Percentiles rank a stretch among this genome's conserved stretches.
phyloP scores from a whole-genome alignment of 352 stramenopile species.

The Pilasporangium apinafurcum region DNA sequence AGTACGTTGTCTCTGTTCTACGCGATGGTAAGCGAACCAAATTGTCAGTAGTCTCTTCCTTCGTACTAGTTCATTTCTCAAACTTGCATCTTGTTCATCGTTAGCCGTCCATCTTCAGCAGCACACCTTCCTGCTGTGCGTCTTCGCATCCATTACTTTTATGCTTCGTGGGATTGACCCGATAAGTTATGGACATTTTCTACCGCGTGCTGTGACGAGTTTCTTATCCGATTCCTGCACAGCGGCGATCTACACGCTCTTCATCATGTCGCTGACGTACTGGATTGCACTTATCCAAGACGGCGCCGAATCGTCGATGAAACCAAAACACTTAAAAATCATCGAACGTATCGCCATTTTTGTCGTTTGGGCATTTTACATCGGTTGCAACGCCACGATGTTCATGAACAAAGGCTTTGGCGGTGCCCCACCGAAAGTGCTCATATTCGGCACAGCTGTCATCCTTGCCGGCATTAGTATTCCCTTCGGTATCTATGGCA shows the following conservation, averaged over 20 bases:
- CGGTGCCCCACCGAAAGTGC: slow-evolving; percentile 9
- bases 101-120: slow-evolving; percentile 50
- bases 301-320: slow-evolving; percentile 21
- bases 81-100: no score
- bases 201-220: slow-evolving; percentile 24
- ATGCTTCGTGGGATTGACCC: slow-evolving; percentile 50
- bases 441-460: slow-evolving; percentile 13
- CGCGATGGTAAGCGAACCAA: slow-evolving; percentile 21
- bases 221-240: slow-evolving; percentile 59
- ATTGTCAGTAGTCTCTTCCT: no score
- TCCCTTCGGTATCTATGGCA: slow-evolving; percentile 18
- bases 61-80: no score
- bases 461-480: slow-evolving; percentile 16
- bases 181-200: slow-evolving; percentile 36
- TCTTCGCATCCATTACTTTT: slow-evolving; percentile 44
- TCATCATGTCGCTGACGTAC: slow-evolving; percentile 39
- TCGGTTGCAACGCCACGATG: slow-evolving; percentile 19
- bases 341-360: slow-evolving; percentile 17
- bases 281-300: slow-evolving; percentile 57
- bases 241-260: slow-evolving; percentile 48
- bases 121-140: slow-evolving; percentile 40
- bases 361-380: slow-evolving; percentile 35
- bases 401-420: slow-evolving; percentile 30
- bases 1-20: slow-evolving; percentile 33
- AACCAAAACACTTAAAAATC: slow-evolving; percentile 15